These are phyloP conservation scores for Fusarium palustre DNA, from an alignment of 2,329 filamentous ascomycete species.

Conservation along the genomic window DNA sequence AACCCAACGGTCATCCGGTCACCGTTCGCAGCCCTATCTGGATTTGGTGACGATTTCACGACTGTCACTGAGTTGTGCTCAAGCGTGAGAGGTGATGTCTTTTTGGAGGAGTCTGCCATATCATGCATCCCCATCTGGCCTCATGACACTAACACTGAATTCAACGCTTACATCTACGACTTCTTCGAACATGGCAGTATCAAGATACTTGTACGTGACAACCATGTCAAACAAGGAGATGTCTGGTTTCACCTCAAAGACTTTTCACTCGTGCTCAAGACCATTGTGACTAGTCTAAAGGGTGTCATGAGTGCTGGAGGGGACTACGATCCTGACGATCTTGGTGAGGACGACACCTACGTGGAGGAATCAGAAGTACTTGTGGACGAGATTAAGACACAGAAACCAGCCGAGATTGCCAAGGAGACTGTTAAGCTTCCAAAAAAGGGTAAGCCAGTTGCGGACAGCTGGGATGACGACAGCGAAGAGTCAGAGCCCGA, in stretches of 20 bases:
- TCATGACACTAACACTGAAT: constrained; percentile 60
- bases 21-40: constrained; percentile 78
- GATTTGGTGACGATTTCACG: constrained; percentile 71
- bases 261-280: constrained; percentile 70
- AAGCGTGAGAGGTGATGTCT: constrained; percentile 74
- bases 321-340: constrained; percentile 51
- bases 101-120: constrained; percentile 79
- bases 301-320: constrained; percentile 59
- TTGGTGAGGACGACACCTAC: constrained; percentile 53
- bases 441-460: constrained; percentile 19
- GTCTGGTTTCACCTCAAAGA: constrained; percentile 79
- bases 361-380: constrained; percentile 22
- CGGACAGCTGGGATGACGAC: constrained; percentile 59
- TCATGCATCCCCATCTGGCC: constrained; percentile 74
- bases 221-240: constrained; percentile 73
- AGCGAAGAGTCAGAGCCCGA: constrained; percentile 47
- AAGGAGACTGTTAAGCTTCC: background rate
- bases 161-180: constrained; percentile 78
- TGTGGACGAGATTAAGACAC: constrained; percentile 9
- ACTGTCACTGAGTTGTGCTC: constrained; percentile 75
- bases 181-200: constrained; percentile 81
- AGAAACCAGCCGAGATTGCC: background rate
- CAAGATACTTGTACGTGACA: constrained; percentile 69
- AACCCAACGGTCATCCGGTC: constrained; percentile 66
- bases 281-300: constrained; percentile 74